Evolutionary conservation across 164 flowering plant species (phyloP).

Genomic region (Magnolia changhungtana): DNA sequence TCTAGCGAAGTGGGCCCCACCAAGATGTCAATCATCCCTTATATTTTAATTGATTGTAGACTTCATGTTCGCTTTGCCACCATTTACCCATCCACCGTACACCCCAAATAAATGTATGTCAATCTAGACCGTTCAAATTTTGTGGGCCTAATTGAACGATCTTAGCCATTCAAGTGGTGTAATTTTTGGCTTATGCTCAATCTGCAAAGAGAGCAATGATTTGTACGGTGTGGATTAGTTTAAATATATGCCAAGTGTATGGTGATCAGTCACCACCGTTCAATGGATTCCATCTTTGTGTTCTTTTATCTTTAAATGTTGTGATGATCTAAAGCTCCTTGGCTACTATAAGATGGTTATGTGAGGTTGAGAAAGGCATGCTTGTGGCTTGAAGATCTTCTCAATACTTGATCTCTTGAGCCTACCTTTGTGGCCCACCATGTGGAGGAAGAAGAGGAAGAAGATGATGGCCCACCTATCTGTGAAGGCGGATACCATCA

Average conservation of each 20-base stretch:
- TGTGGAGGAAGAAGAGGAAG: constrained; percentile 29
- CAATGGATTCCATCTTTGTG: not conserved
- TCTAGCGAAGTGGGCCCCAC: constrained; percentile 1
- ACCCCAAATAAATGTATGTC: too few relatives aligned
- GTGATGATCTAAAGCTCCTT: not conserved
- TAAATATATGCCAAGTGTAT: too few relatives aligned
- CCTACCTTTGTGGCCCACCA: not conserved
- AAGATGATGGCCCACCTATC: not conserved
- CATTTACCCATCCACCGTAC: too few relatives aligned
- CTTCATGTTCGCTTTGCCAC: too few relatives aligned
- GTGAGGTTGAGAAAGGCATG: not conserved
- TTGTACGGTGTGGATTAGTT: too few relatives aligned
- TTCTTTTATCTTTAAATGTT: not conserved
- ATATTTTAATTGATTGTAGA: not conserved
- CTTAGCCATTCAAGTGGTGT: too few relatives aligned
- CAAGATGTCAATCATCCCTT: not conserved
- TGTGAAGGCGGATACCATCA: not conserved
- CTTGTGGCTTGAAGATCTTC: not conserved
- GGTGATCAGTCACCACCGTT: too few relatives aligned
- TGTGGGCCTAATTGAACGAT: too few relatives aligned
- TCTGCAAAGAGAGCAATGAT: too few relatives aligned
- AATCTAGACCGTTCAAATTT: too few relatives aligned
- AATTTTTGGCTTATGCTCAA: too few relatives aligned
- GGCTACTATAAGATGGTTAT: not conserved
- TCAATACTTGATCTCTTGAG: not conserved